Evolutionary conservation across 306 rosid species (phyloP).

Genomic region (Cicer yamashitae): DNA sequence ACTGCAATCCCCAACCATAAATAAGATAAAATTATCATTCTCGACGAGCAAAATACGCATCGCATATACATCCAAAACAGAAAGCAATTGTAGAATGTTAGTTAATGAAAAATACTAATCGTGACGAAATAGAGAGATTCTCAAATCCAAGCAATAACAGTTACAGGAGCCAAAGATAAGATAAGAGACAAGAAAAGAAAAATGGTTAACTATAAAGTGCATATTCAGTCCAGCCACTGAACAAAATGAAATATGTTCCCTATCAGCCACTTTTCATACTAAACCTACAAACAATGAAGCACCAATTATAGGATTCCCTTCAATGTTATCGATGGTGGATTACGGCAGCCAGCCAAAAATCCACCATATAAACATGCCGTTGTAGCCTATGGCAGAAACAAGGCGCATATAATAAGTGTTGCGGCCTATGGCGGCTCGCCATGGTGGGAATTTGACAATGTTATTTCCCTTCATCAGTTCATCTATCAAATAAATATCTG

Average conservation of each 20-base stretch:
- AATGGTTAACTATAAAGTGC: neutral
- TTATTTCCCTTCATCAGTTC: too few relatives aligned
- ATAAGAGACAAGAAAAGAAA: neutral
- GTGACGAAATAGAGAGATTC: slow-evolving; percentile 22
- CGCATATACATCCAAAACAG: slow-evolving; percentile 6
- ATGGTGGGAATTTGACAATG: too few relatives aligned
- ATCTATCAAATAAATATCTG: neutral
- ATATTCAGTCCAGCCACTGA: neutral
- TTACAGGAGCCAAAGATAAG: neutral
- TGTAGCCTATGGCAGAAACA: too few relatives aligned
- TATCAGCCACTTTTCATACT: neutral
- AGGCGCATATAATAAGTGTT: too few relatives aligned
- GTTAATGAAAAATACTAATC: neutral
- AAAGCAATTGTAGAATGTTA: neutral
- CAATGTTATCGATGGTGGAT: neutral
- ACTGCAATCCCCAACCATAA: slow-evolving; percentile 62
- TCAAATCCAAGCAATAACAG: slow-evolving; percentile 40
- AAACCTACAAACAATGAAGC: neutral
- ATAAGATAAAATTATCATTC: slow-evolving; percentile 33
- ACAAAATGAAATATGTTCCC: neutral
- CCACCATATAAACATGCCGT: too few relatives aligned
- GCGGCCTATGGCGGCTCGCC: too few relatives aligned
- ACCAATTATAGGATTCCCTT: neutral
- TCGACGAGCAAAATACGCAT: slow-evolving; percentile 15
- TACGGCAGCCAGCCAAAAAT: too few relatives aligned